Evolutionary conservation across 1,284 basidiomycete species (phyloP), one percentile per base, ranked within the genome.

Genomic region (Golubevia pallescens): DNA sequence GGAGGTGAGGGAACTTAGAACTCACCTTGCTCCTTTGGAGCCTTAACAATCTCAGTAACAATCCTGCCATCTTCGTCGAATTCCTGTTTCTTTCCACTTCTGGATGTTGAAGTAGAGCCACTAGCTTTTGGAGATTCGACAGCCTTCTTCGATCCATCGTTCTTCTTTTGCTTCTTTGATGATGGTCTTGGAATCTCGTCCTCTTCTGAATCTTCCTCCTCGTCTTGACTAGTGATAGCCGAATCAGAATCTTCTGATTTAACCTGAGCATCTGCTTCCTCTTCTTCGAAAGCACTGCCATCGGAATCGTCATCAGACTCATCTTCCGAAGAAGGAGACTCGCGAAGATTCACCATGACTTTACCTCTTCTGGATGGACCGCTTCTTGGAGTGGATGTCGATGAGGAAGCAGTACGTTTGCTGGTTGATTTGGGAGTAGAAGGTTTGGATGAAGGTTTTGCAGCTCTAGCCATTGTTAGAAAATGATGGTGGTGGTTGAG

Each of bases 201-300:
- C 14, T 62, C 60, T 16, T 52, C 19, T 21, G 7, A 16, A 3
- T 55, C 51, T 8, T 20, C 60, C 5, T 55, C 60, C 21, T 21
- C 32, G 21, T 24, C 23, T 34, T 57, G 55, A 24, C n/a, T 34
- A 13, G 55, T 24, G 55, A 56, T 24, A 19, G 10, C 60, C 53
- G n/a, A 23, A 19, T 61, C 23, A 48, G 56, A 61, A 6, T 61
- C 60, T 52, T 61, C 60, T 0, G 48, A 54, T 32, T 57, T 38
- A 20, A 56, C 60, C 13, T 53, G 54, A 38, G 10, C 51, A 10
- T 62, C 48, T 24, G 20, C 51, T 52, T 55, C 60, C 1, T 62
- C 60, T 19, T 62, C 19, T 23, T 62, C 60, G 24, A 56, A 54
- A 34, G 51, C 38, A 16, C 53, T 53, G 7, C 57, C 60, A 7